A percentile compares a stretch with the other conserved stretches of the same genome.
phyloP scores from a whole-genome alignment of 257 asterid genomes.

The Leonotis leonurus region DNA sequence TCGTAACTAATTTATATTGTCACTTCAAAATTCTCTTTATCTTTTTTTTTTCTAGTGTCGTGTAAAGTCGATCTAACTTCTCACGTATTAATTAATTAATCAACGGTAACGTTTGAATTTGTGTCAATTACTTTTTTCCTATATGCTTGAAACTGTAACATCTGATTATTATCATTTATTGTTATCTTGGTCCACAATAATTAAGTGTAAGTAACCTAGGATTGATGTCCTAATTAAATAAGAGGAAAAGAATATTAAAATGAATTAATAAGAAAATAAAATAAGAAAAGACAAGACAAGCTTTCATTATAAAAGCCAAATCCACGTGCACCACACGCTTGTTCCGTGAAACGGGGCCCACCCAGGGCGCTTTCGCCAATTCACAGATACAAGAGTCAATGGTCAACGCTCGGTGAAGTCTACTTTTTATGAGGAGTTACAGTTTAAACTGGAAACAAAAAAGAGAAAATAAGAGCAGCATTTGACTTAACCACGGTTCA shows the following conservation, averaged over 20 bases:
- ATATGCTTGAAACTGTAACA: no score
- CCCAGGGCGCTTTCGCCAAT: no score
- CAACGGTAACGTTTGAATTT: no score
- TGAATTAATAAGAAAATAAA: not conserved
- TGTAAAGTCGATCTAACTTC: no score
- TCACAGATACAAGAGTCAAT: slow-evolving; percentile 36
- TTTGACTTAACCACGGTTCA: slow-evolving; percentile 36
- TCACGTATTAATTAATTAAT: no score
- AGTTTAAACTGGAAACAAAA: slow-evolving; percentile 15
- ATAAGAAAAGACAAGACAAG: slow-evolving; percentile 21
- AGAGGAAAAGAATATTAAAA: no score
- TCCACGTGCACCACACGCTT: slow-evolving; percentile 50
- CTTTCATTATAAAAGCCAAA: slow-evolving; percentile 14
- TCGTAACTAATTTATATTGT: no score
- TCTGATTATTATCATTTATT: no score
- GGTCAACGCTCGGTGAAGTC: slow-evolving; percentile 35
- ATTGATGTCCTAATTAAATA: not conserved
- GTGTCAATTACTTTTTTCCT: no score
- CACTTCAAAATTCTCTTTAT: no score
- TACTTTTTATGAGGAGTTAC: slow-evolving; percentile 32
- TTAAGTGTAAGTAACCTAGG: slow-evolving; percentile 3
- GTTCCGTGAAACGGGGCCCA: slow-evolving; percentile 39
- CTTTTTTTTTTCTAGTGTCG: no score
- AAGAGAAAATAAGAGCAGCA: slow-evolving; percentile 19
- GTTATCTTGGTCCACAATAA: no score